Percentiles rank a stretch among this genome's conserved stretches.
phyloP scores from a whole-genome alignment of 371 early-diverging fungal species.

The Zopfochytrium polystomum region DNA sequence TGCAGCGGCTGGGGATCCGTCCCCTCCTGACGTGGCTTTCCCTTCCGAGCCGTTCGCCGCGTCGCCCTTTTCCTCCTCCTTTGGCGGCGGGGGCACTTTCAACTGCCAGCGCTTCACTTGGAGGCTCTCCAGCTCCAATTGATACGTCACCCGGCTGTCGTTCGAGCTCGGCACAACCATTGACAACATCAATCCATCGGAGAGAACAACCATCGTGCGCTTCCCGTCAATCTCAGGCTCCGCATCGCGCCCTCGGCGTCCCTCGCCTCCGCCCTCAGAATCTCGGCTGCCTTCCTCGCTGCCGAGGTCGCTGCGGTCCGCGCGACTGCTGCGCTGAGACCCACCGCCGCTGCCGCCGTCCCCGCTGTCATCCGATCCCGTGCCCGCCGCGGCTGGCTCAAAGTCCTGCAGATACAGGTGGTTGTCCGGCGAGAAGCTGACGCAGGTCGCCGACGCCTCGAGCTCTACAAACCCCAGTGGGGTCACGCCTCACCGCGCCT shows the following conservation, averaged over 20 bases:
- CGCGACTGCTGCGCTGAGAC: no score
- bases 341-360: no score
- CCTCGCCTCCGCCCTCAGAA: conserved; percentile 21
- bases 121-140: conserved; percentile 17
- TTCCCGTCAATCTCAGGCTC: conserved; percentile 24
- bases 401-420: conserved; percentile 38
- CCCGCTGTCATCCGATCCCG: conserved; percentile 15
- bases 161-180: conserved; percentile 28
- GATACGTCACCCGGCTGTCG: conserved; percentile 35
- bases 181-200: conserved; percentile 34
- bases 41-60: no score
- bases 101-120: conserved; percentile 33
- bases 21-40: no score
- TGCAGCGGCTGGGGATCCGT: conserved; percentile 11
- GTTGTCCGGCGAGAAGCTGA: conserved; percentile 46
- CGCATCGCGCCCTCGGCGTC: conserved; percentile 16
- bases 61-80: no score
- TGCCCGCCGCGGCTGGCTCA: conserved; percentile 23
- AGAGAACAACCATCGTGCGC: conserved; percentile 28
- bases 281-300: no score
- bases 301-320: no score
- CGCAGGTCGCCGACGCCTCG: conserved; percentile 12
- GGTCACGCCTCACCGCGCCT: conserved; percentile 22
- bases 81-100: conserved; percentile 31
- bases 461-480: conserved; percentile 46